Conservation (phyloP, 176 grass and related monocot genomes). For the Secale cereale region DNA sequence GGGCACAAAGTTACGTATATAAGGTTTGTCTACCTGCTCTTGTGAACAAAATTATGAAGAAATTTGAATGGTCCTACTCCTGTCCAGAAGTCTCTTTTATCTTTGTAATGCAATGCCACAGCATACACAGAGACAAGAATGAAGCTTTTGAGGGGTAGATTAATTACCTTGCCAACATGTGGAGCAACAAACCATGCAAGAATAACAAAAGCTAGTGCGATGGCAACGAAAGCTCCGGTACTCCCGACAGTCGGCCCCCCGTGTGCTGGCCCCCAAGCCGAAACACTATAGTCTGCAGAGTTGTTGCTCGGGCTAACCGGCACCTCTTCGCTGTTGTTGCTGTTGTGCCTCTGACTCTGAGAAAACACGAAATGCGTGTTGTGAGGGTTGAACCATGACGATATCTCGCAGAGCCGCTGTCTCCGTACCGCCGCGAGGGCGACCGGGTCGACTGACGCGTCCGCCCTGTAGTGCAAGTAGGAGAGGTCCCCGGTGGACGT, state of each 20-base stretch:
- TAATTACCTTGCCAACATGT: constrained; percentile 66
- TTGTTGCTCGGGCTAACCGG: constrained; percentile 44
- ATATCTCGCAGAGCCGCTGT: constrained; percentile 79
- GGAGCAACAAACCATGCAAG: constrained; percentile 83
- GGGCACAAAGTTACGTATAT: not conserved
- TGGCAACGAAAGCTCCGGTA: constrained; percentile 65
- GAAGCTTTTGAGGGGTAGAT: not conserved
- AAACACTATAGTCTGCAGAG: constrained; percentile 19
- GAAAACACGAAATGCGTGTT: constrained; percentile 42
- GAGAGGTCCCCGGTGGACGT: constrained; percentile 61
- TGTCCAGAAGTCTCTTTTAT: not conserved
- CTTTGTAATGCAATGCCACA: not conserved
- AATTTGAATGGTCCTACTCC: not conserved
- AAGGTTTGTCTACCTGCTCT: not conserved
- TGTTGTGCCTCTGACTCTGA: constrained; percentile 23
- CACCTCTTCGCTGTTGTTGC: constrained; percentile 25
- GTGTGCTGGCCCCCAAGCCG: not conserved
- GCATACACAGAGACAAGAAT: not conserved
- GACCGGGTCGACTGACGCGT: constrained; percentile 57
- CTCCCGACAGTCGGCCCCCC: constrained; percentile 53
- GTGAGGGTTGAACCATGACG: constrained; percentile 88
- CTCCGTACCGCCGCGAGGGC: constrained; percentile 77
- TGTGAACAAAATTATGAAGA: not conserved
- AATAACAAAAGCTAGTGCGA: constrained; percentile 50
- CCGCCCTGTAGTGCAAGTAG: constrained; percentile 29